phyloP scores from a whole-genome alignment of 2,329 filamentous ascomycete genomes.

The Lecanicillium sp. region DNA sequence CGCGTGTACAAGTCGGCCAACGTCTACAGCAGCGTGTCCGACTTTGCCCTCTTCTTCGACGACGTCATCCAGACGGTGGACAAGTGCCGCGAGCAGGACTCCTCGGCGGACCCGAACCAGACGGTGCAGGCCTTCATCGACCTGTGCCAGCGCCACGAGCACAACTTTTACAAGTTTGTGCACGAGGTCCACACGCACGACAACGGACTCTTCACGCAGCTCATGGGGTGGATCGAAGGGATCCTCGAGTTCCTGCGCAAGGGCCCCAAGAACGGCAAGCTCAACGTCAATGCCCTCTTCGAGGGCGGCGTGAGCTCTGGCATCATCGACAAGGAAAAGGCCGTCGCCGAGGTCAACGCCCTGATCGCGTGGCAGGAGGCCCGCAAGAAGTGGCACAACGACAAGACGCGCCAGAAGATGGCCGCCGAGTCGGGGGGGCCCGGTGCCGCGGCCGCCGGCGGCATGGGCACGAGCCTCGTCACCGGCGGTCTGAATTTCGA shows the following conservation, averaged over 20 bases:
- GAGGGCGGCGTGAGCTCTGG: constrained; percentile 66
- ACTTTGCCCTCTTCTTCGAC: constrained; percentile 88
- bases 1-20: constrained; percentile 98
- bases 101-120: constrained; percentile 93
- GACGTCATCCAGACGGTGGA: constrained; percentile 79
- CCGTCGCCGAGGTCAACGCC: constrained; percentile 73
- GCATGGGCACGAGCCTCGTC: constrained; percentile 40
- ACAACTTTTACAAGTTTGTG: constrained; percentile 98
- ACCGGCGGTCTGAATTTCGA: constrained; percentile 59
- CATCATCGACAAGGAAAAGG: constrained; percentile 63
- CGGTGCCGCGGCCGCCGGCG: constrained; percentile 26
- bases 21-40: constrained; percentile 94
- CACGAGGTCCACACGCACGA: constrained; percentile 97
- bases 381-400: constrained; percentile 94
- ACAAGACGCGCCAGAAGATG: constrained; percentile 99
- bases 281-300: constrained; percentile 93
- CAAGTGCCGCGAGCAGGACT: constrained; percentile 64
- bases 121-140: constrained; percentile 98
- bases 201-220: constrained; percentile 88
- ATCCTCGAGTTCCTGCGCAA: constrained; percentile 90
- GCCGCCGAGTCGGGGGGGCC: constrained; percentile 72
- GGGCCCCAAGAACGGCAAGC: constrained; percentile 75
- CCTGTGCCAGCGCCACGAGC: constrained; percentile 86
- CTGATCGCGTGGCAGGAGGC: constrained; percentile 93
- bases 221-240: constrained; percentile 96